Evolutionary conservation across 257 asterid genomes (phyloP), one percentile per base, ranked within the genome.

Genomic region (Salvia hispanica): DNA sequence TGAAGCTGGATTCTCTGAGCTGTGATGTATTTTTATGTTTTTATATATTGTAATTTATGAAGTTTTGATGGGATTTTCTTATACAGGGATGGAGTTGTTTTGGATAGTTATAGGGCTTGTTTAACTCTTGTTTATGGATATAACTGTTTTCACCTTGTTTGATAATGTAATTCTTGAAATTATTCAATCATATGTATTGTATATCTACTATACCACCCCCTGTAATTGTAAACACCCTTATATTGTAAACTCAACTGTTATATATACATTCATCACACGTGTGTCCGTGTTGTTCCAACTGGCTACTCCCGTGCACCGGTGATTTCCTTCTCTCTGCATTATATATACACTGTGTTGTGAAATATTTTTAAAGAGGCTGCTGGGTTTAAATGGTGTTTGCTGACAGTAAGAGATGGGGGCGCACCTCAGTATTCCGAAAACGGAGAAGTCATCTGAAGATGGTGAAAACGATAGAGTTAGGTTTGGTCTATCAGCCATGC

Each of bases 401-500:
- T 53, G 75, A 37, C 87, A 83, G 92, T 69, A 78, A 71, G 74
- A 69, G 80, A 92, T 92, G 98, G 98, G 98, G 58, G 74, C 90
- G 78, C 90, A 92, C 80, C 90, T 92, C 50, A 92, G 98, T 76
- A 80, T 86, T 59, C 98, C 98, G 5, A 92, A 90, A 74, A 92
- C 97, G 2, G 98, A 92, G 61, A 90, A 92, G 60, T 72, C 79
- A n/a, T 92, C 98, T 10, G 96, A 92, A 72, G 97, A 92, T 74
- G 97, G 97, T 12, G 93, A 80, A 77, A 90, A 86, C 64, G 52
- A 37, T 71, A 83, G 83, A 77, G 84, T 92, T 62, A 78, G 86
- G 46, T 92, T 77, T 77, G 98, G 97, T 18, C 67, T 86, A 69
- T 92, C 97, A 58, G 86, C 97, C 50, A 92, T 92, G 98, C 98